Evolutionary conservation across 2,329 filamentous ascomycete species (phyloP), one percentile per base, ranked within the genome.

Genomic region (Pochonia chlamydosporia): DNA sequence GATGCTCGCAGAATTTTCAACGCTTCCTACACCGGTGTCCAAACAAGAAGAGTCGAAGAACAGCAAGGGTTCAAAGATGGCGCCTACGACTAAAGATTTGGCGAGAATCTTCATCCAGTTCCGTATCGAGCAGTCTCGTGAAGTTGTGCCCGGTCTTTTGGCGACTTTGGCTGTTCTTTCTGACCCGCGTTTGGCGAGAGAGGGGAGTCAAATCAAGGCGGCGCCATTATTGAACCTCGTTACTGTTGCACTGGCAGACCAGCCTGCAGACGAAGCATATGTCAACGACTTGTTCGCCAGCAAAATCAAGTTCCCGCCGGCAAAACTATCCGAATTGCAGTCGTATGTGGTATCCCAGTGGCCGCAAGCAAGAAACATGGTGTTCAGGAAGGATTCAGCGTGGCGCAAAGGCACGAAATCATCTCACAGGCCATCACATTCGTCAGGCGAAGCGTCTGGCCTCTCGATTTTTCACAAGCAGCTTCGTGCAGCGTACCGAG

Each of bases 71-170:
- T 26, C 25, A 43, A 43, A 35, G 2, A 46, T 51, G 35, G 43
- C 47, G 4, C 48, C 53, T 16, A 52, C 49, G 8, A 53, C 50
- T 1, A 52, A 52, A 26, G 59, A 58, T 3, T 45, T 68, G 16
- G 49, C 56, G 10, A 56, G 61, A 40, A 55, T 68, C 8, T 64
- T 68, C 13, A 57, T 60, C 6, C 61, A 67, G 44, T 61, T 60
- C 14, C 49, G 48, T 1, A 52, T 55, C 2, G 49, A 49, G 3
- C 52, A 63, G 35, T 55, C 60, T 10, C 45, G 44, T 10, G 51
- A 54, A 3, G 51, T 67, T 4, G 37, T 66, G 1, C 61, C 66
- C 4, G 60, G 54, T 1, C 65, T 69, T 14, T 26, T 69, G 30
- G 52, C 62, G 10, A 65, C 65, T 2, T 10, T 65, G 2, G 59